Evolutionary conservation across 2,329 filamentous ascomycete genomes (phyloP).

Genomic region (Diaporthe ilicicola): DNA sequence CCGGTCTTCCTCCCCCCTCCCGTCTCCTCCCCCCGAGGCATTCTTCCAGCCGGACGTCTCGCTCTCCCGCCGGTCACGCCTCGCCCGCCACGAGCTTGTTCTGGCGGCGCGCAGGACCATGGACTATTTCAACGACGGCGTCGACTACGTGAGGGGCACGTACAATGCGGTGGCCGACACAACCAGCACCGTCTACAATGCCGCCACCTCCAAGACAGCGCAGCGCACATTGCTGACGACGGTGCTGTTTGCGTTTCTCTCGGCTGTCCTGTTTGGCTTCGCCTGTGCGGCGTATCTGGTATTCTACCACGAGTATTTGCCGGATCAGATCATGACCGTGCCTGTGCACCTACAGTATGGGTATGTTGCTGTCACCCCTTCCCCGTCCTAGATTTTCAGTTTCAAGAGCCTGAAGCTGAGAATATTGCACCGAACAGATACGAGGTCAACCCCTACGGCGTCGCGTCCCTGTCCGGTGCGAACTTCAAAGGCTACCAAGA

Average conservation of each 20-base stretch:
- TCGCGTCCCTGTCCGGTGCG: constrained; percentile 53
- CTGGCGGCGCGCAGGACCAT: constrained; percentile 21
- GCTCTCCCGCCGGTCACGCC: background rate
- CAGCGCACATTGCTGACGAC: constrained; percentile 59
- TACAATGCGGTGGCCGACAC: constrained; percentile 37
- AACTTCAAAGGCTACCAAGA: constrained; percentile 75
- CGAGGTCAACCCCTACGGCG: constrained; percentile 61
- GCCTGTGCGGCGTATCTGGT: constrained; percentile 59
- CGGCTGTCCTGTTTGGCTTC: constrained; percentile 54
- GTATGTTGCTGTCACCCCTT: constrained; percentile 46
- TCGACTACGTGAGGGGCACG: background rate
- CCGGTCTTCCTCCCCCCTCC: background rate
- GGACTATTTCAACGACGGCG: constrained; percentile 22
- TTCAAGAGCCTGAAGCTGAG: background rate
- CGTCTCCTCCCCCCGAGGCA: background rate
- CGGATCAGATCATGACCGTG: constrained; percentile 59
- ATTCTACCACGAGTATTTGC: constrained; percentile 66
- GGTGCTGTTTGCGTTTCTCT: constrained; percentile 52
- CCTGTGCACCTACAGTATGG: constrained; percentile 68
- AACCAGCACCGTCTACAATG: constrained; percentile 43
- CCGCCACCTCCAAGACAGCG: constrained; percentile 59
- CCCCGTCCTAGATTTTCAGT: background rate
- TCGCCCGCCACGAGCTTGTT: background rate
- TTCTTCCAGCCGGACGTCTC: background rate
- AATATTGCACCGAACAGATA: constrained; percentile 44